Conservation (phyloP, 2,329 filamentous ascomycete genomes). For the Emergomyces africanus region DNA sequence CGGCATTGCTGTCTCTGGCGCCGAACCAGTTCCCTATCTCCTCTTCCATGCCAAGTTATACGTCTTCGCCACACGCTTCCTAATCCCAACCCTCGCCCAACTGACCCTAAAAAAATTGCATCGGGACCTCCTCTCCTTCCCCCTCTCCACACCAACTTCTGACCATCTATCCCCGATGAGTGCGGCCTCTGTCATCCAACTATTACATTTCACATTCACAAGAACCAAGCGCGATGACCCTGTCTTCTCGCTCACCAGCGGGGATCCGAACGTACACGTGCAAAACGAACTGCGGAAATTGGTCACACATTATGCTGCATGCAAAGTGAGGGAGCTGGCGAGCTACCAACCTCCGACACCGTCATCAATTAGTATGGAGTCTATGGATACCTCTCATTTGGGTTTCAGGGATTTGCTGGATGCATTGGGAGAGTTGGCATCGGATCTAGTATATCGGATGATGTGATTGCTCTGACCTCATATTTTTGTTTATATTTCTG, state of each 20-base stretch:
- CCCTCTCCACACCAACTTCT: constrained; percentile 10
- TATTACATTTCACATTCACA: constrained; percentile 28
- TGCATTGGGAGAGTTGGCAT: constrained; percentile 26
- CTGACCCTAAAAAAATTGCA: constrained; percentile 30
- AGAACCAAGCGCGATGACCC: constrained; percentile 29
- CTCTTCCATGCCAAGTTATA: constrained; percentile 33
- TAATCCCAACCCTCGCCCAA: constrained; percentile 28
- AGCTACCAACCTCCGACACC: constrained; percentile 14
- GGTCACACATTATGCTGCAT: constrained; percentile 29
- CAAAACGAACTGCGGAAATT: constrained; percentile 30
- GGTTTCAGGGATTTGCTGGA: constrained; percentile 27
- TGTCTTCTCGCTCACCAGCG: constrained; percentile 20
- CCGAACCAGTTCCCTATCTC: constrained; percentile 21
- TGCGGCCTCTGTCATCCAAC: constrained; percentile 24
- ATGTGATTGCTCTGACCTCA: constrained; percentile 16
- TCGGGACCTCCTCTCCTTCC: constrained; percentile 22
- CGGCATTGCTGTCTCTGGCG: constrained; percentile 5
- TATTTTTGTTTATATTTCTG: neutral
- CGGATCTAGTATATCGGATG: constrained; percentile 30
- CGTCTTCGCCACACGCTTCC: constrained; percentile 30
- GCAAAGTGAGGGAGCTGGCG: constrained; percentile 27
- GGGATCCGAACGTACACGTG: constrained; percentile 19
- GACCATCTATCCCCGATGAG: constrained; percentile 11
- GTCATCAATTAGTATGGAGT: constrained; percentile 12
- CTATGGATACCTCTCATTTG: constrained; percentile 14